These are phyloP conservation scores for Syzygium jambos DNA, from an alignment of 345 rosid species.

Conservation along the genomic window DNA sequence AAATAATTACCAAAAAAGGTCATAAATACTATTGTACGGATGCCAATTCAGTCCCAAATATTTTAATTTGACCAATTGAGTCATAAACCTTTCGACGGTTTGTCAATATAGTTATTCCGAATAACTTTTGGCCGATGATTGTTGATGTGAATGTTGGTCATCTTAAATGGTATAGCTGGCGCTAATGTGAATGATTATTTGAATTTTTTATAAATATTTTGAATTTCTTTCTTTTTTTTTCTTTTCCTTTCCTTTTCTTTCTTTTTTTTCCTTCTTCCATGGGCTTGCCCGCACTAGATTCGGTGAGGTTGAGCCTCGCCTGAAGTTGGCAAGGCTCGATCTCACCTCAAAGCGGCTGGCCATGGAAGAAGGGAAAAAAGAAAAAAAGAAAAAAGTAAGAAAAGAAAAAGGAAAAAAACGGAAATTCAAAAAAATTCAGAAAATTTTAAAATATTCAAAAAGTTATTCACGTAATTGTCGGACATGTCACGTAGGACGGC, in stretches of 20 bases:
- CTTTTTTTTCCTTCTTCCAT: not conserved
- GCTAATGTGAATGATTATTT: accelerated
- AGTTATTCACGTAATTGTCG: accelerated
- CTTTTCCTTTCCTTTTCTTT: not conserved
- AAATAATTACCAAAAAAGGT: not conserved
- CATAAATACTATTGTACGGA: accelerated
- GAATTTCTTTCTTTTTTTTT: not conserved
- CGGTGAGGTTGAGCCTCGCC: not conserved
- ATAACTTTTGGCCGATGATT: not conserved
- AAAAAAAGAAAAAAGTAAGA: not conserved
- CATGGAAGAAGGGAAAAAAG: not conserved
- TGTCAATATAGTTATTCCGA: not conserved
- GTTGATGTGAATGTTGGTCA: accelerated
- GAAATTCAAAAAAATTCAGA: not conserved
- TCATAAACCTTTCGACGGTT: not conserved
- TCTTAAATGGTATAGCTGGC: accelerated
- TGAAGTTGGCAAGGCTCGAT: accelerated
- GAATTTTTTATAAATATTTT: not conserved
- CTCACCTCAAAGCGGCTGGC: not conserved
- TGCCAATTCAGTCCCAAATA: not conserved
- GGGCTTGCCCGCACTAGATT: not conserved
- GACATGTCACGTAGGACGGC: accelerated
- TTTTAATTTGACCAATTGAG: not conserved
- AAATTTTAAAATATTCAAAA: not conserved
- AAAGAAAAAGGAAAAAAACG: not conserved